Base-by-base conservation (phyloP, 179 eudicot species). In the Camellia oleifera region DNA sequence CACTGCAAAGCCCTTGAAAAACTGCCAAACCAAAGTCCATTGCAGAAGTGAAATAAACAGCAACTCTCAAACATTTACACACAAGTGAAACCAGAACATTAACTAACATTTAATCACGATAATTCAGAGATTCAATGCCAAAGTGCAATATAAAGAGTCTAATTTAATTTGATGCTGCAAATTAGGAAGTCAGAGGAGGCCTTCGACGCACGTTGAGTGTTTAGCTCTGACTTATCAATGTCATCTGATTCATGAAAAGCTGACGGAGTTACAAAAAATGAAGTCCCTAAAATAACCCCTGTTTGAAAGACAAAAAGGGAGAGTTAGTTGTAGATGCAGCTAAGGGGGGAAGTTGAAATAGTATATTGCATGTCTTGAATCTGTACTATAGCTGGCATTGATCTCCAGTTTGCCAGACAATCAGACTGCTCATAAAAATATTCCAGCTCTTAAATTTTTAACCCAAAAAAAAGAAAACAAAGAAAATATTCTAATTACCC, bases 1-100 rank as follows among this genome's bases (percentile, higher is more conserved):
- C 83, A 80, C 85, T 81, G 74, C 97, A 90, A 75, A 94, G 90
- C 77, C 91, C 93, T 77, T 83, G 91, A 83, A 94, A 90, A 80
- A 90, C 95, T 94, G 89, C 78, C 77, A 80, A 84, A 74, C 40
- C 76, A 80, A 80, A 83, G 63, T 77, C 46, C 46, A 45, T 83
- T 61, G 56, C 81, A 80, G 78, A 75, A 69, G 81, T 44, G 61
- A 18, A 1, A 60, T 45, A 45, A 50, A 72, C 15, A 26, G 58
- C 11, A 13, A 72, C 12, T 77, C 72, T 48, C 18, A 44, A 63
- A 12, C 69, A 46, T 58, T 9, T 18, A 67, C 13, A 42, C 56
- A 40, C 20, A 20, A 44, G 74, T 80, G 4, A 42, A 79, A 71
- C 40, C 54, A 80, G 64, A 57, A 53, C 1, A 69, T 50, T 5